phyloP scores from a whole-genome alignment of 169 alveolate genomes.

The Cryptosporidium ubiquitum region DNA sequence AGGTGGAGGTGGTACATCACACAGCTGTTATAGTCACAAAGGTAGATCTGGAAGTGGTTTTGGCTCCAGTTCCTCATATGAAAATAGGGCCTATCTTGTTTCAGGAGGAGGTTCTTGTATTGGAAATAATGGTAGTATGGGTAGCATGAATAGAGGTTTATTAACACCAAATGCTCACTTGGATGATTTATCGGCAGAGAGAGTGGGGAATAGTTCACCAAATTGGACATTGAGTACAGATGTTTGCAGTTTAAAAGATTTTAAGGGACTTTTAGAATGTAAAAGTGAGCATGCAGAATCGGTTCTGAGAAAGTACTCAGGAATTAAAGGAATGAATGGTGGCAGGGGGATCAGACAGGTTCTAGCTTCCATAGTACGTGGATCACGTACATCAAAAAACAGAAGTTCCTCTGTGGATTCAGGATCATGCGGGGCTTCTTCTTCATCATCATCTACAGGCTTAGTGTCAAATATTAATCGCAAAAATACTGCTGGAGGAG shows the following conservation, averaged over 20 bases:
- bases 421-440: not conserved
- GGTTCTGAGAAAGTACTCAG: constrained; percentile 31
- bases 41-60: constrained; percentile 9
- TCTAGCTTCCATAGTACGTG: constrained; percentile 50
- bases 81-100: constrained; percentile 15
- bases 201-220: not conserved
- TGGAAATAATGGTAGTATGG: not conserved
- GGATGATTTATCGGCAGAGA: not conserved
- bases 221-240: constrained; percentile 14
- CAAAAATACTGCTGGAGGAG: not conserved
- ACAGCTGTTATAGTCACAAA: not conserved
- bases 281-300: constrained; percentile 17
- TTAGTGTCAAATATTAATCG: not conserved
- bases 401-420: constrained; percentile 43
- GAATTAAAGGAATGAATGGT: not conserved
- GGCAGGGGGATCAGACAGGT: constrained; percentile 33
- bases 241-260: constrained; percentile 1
- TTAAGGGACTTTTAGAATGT: constrained; percentile 11
- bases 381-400: constrained; percentile 25
- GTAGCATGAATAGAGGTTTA: not conserved
- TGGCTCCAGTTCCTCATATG: constrained; percentile 6
- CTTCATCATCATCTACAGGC: not conserved
- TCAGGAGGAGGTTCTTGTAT: constrained; percentile 3
- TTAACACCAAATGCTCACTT: not conserved
- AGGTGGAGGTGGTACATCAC: not conserved